Percentiles rank a stretch among this genome's conserved stretches.
These are phyloP conservation scores for Podospora comata DNA, from an alignment of 495 filamentous ascomycete genomes.

Conservation along the genomic window DNA sequence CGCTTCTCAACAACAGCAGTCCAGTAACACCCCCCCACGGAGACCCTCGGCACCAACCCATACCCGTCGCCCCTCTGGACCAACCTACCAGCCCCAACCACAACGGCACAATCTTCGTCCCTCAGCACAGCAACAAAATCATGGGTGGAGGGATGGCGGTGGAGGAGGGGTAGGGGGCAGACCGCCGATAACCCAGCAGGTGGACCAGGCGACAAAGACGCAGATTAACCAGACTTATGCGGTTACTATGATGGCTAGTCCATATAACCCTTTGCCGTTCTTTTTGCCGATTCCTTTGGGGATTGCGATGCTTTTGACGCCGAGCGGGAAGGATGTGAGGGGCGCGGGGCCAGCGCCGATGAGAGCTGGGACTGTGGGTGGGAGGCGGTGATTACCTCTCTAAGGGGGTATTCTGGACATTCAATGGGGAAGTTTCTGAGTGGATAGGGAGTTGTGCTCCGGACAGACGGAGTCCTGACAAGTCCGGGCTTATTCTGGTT, in stretches of 20 bases:
- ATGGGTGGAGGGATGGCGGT: not conserved
- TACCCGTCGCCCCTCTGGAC: not conserved
- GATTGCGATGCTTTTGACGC: constrained; percentile 23
- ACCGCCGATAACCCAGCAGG: not conserved
- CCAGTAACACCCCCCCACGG: too few relatives aligned
- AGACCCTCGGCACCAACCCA: not conserved
- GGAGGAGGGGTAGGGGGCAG: not conserved
- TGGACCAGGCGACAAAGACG: constrained; percentile 25
- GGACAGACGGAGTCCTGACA: not conserved
- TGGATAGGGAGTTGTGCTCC: not conserved
- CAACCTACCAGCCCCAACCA: not conserved
- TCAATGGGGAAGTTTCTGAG: not conserved
- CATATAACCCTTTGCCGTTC: constrained; percentile 28
- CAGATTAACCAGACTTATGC: constrained; percentile 30
- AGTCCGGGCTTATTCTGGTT: not conserved
- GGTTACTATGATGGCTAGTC: constrained; percentile 28
- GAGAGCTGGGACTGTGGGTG: not conserved
- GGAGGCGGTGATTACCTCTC: not conserved
- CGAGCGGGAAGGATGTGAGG: not conserved
- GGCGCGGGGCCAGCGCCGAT: not conserved
- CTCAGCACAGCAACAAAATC: not conserved
- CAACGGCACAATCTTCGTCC: not conserved
- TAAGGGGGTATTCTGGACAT: not conserved
- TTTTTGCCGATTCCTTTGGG: constrained; percentile 28
- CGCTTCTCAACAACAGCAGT: not conserved